Base-by-base conservation (phyloP, 2,329 filamentous ascomycete species). In the Acephala macrosclerotiorum region DNA sequence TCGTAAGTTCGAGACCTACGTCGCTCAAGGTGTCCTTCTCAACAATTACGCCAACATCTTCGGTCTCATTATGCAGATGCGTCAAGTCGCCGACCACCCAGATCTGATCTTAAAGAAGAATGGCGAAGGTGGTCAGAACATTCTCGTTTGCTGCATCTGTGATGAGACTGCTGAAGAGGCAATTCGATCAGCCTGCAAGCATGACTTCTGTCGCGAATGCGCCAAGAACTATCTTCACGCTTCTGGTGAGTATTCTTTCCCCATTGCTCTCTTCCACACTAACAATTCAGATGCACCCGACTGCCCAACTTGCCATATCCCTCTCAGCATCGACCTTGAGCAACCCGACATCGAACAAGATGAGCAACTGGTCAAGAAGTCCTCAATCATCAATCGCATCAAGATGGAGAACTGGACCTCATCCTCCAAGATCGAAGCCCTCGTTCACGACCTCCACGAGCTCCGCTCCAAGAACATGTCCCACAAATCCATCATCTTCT, bases 31-130 rank as follows among this genome's bases (percentile, higher is more conserved):
- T 81, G 95, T 98, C 22, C 88, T 99, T 79, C 86, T 99, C 67
- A 94, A 98, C 83, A 97, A 97, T 77, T 98, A 98, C 73, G 96
- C 96, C 81, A 99, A 99, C 77, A 98, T 99, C 70, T 99, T 99
- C 74, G 95, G 94, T 75, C 85, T 99, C 63, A 97, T 99, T 75
- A 98, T 98, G 93, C 94, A 97, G 79, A 98, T 99, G 95, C 91
- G 96, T 63, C 96, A 99, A 80, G 93, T 97, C 29, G 94, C 96
- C 8, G 96, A 99, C 71, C 96, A 99, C 76, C 96, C 96, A 0
- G 96, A 99, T 79, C 80, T 99, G 40, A 91, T 99, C 58, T 80
- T 98, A 68, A 96, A 95, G 81, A 97, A 96, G 80, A 88, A 95
- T 68, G 87, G 86, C 2, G 89, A 94, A 71, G 92, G 92, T 61